Evolutionary conservation across 73 alveolate genomes (phyloP), one percentile per base, ranked within the genome.

Genomic region (Stentor coeruleus): DNA sequence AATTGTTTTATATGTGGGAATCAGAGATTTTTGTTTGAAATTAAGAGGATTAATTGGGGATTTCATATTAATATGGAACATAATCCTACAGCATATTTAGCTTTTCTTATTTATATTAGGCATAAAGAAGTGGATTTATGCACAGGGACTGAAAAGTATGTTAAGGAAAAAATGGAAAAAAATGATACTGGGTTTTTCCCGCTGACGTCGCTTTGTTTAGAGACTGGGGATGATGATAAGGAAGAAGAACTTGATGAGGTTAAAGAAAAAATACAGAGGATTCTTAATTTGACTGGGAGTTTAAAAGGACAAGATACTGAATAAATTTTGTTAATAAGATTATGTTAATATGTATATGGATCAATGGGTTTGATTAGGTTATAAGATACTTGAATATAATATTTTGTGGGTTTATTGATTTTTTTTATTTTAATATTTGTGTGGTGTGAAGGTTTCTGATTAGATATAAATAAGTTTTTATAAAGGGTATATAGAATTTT

Each of bases 1-100:
- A 91, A 87, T 39, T 93, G 98, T 80, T 93, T 91, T 59, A 92
- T 93, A 14, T 93, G 98, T 76, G 98, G 98, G 36, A 81, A 90
- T 26, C 89, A 81, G 60, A 90, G 85, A 77, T 82, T 72, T n/a
- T 85, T 87, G 35, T 93, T 93, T 81, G 98, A 93, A 79, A 57
- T 39, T 74, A 91, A 90, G 59, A 81, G 84, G 76, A 36, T 36
- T 37, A 39, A 77, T 35, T 90, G 86, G 88, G 40, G 38, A 15
- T 57, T 31, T 35, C 96, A 90, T 74, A 76, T 84, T 3, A 39
- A 58, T n/a, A 84, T 82, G 31, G 96, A 87, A 55, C 96, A 90
- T 80, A 87, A 87, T 59, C 59, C 84, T 35, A 74, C 14, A 66
- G 86, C 96, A 11, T 90, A 90, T 81, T 74, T 90, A 39, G 87